A percentile compares a stretch with the other conserved stretches of the same genome.
Evolutionary conservation across 73 alveolate species (phyloP).

Genomic region (Symbiodinium natans): DNA sequence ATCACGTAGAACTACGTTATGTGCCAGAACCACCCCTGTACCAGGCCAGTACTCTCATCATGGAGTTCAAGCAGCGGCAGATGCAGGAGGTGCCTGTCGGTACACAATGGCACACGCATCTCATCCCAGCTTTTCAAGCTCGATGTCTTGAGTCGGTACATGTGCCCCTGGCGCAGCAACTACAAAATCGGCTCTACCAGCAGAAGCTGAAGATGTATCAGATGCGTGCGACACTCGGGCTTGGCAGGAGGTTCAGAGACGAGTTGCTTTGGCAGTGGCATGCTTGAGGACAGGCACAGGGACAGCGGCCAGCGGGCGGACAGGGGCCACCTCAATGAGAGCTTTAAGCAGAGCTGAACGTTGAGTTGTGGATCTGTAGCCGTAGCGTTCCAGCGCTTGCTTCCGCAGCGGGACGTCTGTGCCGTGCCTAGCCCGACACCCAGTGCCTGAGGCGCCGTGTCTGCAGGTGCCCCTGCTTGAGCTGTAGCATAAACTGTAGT

Average conservation of each 20-base stretch:
- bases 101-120: neutral
- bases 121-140: neutral
- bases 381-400: too few species aligned
- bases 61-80: slow-evolving; percentile 77
- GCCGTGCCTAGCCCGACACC: too few species aligned
- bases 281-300: neutral
- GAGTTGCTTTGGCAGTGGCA: too few species aligned
- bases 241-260: too few species aligned
- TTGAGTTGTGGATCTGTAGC: too few species aligned
- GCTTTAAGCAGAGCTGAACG: too few species aligned
- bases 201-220: slow-evolving; percentile 58
- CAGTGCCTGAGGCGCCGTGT: too few species aligned
- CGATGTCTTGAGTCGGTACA: neutral
- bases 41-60: slow-evolving; percentile 68
- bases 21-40: neutral
- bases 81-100: slow-evolving; percentile 63
- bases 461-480: too few species aligned
- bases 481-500: too few species aligned
- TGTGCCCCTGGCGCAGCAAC: slow-evolving; percentile 69
- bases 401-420: too few species aligned
- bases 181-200: slow-evolving; percentile 80
- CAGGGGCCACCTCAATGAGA: neutral
- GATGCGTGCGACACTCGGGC: slow-evolving; percentile 12
- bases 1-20: neutral
- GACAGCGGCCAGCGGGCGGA: neutral